Percentiles rank a stretch among this genome's conserved stretches.
Evolutionary conservation across 139 green algal genomes (phyloP).

Genomic region (Micromonas commoda): DNA sequence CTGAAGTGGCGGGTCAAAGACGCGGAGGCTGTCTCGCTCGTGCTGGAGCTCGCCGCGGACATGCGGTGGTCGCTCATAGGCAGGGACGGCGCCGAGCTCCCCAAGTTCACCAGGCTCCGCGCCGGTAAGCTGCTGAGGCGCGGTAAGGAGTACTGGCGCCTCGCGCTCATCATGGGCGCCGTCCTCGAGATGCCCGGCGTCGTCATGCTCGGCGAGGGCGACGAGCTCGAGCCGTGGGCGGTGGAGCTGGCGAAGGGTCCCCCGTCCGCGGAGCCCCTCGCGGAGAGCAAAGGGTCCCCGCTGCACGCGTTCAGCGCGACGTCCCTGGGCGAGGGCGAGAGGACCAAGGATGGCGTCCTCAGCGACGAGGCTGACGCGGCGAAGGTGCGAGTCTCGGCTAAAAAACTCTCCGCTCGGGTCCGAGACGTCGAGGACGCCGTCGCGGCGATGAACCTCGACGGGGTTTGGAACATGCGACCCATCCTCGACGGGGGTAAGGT

Average conservation of each 20-base stretch:
- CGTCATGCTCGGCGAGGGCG: background rate
- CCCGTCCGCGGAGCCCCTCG: background rate
- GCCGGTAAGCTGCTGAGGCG: background rate
- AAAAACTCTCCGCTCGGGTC: background rate
- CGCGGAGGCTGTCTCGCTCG: slow-evolving; percentile 22
- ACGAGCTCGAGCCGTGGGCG: background rate
- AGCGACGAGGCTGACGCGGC: background rate
- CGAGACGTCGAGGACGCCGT: background rate
- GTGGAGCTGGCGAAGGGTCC: background rate
- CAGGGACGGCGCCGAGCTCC: background rate
- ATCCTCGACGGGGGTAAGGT: background rate
- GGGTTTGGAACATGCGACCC: background rate
- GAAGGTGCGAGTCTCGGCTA: background rate
- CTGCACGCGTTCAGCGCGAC: background rate
- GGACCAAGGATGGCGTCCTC: background rate
- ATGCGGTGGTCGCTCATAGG: background rate
- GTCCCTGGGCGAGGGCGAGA: too few relatives aligned
- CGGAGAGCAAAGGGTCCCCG: background rate
- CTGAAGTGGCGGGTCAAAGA: slow-evolving; percentile 37
- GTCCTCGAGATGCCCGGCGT: background rate
- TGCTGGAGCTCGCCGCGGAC: background rate
- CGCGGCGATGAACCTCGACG: background rate
- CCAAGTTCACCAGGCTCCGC: background rate
- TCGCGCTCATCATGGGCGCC: background rate
- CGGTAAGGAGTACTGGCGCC: background rate